Evolutionary conservation across 176 grass and related monocot species (phyloP).

Genomic region (Cocos nucifera): DNA sequence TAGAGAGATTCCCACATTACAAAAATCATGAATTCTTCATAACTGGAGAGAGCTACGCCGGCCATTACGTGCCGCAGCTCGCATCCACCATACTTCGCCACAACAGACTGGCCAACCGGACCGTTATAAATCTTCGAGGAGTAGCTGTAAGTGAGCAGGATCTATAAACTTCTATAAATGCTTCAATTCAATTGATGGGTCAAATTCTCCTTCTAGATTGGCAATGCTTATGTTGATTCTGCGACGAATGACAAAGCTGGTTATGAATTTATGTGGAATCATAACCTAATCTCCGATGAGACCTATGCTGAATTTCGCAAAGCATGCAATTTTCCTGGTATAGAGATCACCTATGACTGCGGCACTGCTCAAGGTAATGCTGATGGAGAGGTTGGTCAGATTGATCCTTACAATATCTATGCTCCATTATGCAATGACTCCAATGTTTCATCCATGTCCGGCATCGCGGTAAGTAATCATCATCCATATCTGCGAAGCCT

Average conservation of each 20-base stretch:
- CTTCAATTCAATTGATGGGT: background rate
- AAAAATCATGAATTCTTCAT: constrained; percentile 1
- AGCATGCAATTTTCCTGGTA: background rate
- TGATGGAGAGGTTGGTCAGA: background rate
- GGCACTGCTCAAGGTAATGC: background rate
- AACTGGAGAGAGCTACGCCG: constrained; percentile 1
- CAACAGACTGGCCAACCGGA: background rate
- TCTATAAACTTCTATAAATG: no score
- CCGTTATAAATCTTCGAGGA: background rate
- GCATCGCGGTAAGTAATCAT: background rate
- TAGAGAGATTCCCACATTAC: background rate
- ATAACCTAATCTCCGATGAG: constrained; percentile 9
- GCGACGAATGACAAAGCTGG: background rate
- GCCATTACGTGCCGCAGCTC: constrained; percentile 5
- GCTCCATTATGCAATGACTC: background rate
- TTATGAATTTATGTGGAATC: constrained; percentile 1
- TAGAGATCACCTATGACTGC: background rate
- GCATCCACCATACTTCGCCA: background rate
- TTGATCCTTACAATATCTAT: constrained; percentile 6
- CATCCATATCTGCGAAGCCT: no score
- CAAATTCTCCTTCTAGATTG: constrained; percentile 5
- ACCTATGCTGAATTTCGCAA: background rate
- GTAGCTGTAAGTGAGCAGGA: constrained; percentile 17
- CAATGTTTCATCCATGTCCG: background rate
- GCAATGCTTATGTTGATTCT: constrained; percentile 7